phyloP scores from a whole-genome alignment of 108 stramenopile genomes.

The Pinguiococcus pyrenoidosus region DNA sequence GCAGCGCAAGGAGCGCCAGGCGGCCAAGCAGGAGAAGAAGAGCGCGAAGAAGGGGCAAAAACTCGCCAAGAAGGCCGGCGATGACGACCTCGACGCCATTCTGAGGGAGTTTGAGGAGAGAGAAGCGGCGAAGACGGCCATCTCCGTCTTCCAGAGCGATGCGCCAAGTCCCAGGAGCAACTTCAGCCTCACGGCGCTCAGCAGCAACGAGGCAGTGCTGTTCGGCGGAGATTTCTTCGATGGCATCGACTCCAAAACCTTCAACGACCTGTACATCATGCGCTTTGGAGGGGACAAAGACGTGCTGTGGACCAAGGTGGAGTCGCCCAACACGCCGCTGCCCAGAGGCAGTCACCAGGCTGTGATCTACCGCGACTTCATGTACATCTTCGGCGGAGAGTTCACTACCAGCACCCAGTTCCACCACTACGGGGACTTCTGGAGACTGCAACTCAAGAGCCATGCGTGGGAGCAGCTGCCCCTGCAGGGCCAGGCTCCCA shows the following conservation, averaged over 20 bases:
- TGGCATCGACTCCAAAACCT: slow-evolving; percentile 72
- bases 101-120: slow-evolving; percentile 3
- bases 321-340: slow-evolving; percentile 52
- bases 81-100: slow-evolving; percentile 16
- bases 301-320: not conserved
- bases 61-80: slow-evolving; percentile 8
- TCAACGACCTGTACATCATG: slow-evolving; percentile 65
- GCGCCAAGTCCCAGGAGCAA: slow-evolving; percentile 22
- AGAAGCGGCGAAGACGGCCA: slow-evolving; percentile 4
- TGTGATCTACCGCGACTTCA: slow-evolving; percentile 62
- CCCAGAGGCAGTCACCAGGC: slow-evolving; percentile 82
- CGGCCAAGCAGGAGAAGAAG: slow-evolving; percentile 15
- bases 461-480: slow-evolving; percentile 65
- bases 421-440: slow-evolving; percentile 85
- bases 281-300: not conserved
- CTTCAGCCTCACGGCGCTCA: slow-evolving; percentile 35
- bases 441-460: slow-evolving; percentile 55
- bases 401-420: slow-evolving; percentile 73
- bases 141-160: slow-evolving; percentile 4
- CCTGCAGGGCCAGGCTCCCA: slow-evolving; percentile 40
- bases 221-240: slow-evolving; percentile 94
- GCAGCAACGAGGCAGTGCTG: slow-evolving; percentile 22
- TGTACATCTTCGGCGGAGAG: slow-evolving; percentile 93
- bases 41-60: slow-evolving; percentile 11
- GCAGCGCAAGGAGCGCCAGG: not conserved